These are phyloP conservation scores for Podila clonocystis DNA, from an alignment of 192 early-diverging fungal genomes.

Conservation along the genomic window DNA sequence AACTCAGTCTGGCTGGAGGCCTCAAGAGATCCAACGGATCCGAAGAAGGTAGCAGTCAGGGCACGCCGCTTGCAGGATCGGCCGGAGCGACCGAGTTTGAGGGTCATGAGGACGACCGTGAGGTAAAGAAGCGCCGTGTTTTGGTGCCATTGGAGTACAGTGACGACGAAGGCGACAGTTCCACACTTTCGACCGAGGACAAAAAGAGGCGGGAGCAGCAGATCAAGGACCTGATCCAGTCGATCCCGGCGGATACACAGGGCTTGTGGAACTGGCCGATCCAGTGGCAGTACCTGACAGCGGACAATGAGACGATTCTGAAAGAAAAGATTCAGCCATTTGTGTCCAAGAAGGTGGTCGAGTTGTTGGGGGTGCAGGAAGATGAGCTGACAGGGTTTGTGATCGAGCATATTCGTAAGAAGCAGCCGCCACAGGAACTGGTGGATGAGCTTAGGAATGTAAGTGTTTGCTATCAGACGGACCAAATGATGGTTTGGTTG, in stretches of 20 bases:
- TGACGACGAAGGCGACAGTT: slow-evolving; percentile 54
- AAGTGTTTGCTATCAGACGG: slow-evolving; percentile 16
- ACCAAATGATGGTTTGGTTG: too few relatives aligned
- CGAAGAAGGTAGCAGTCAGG: slow-evolving; percentile 16
- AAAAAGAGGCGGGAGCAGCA: slow-evolving; percentile 72
- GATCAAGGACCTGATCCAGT: slow-evolving; percentile 71
- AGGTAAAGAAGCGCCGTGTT: slow-evolving; percentile 54
- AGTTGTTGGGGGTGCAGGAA: slow-evolving; percentile 84
- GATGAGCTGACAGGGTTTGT: slow-evolving; percentile 85
- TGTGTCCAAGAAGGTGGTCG: slow-evolving; percentile 79
- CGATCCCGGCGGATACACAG: slow-evolving; percentile 75
- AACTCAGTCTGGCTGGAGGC: slow-evolving; percentile 19
- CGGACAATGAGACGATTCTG: slow-evolving; percentile 62
- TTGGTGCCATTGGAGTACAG: slow-evolving; percentile 62
- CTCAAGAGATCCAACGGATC: slow-evolving; percentile 24
- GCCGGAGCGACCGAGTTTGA: slow-evolving; percentile 51
- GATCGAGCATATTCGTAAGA: slow-evolving; percentile 71
- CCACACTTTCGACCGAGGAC: slow-evolving; percentile 55
- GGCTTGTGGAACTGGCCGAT: slow-evolving; percentile 78
- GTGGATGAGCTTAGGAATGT: slow-evolving; percentile 83
- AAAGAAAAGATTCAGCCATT: slow-evolving; percentile 77
- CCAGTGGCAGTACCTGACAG: slow-evolving; percentile 80
- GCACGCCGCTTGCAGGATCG: slow-evolving; percentile 30
- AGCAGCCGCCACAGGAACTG: slow-evolving; percentile 72
- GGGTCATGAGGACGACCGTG: slow-evolving; percentile 66